phyloP scores from a whole-genome alignment of 352 stramenopile genomes.

The Saprolegnia parasitica region DNA sequence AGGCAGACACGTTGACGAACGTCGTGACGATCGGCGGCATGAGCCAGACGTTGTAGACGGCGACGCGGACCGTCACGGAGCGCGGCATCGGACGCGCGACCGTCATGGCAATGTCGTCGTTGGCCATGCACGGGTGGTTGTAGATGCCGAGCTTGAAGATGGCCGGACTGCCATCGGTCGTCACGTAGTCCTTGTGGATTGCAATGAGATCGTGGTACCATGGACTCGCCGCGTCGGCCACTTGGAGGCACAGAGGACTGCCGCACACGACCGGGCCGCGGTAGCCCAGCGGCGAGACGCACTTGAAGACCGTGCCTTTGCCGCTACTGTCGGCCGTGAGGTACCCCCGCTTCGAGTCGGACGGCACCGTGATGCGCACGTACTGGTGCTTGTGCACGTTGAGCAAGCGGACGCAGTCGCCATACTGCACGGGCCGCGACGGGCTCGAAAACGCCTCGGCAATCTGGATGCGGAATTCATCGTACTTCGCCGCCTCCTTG shows the following conservation, averaged over 20 bases:
- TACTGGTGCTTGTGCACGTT: constrained; percentile 43
- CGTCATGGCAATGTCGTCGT: constrained; percentile 32
- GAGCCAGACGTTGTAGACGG: constrained; percentile 75
- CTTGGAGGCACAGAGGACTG: constrained; percentile 51
- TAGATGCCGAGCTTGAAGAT: constrained; percentile 42
- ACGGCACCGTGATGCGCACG: constrained; percentile 39
- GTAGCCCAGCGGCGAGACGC: constrained; percentile 54
- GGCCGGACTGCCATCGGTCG: constrained; percentile 43
- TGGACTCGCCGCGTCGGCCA: constrained; percentile 37
- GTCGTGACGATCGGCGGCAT: constrained; percentile 53
- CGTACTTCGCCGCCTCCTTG: constrained; percentile 23
- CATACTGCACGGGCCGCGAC: constrained; percentile 42
- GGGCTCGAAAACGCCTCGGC: constrained; percentile 50
- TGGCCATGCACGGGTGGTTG: constrained; percentile 34
- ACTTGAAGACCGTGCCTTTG: constrained; percentile 37
- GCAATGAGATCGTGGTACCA: constrained; percentile 50
- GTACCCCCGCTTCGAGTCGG: constrained; percentile 54
- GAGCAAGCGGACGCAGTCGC: constrained; percentile 52
- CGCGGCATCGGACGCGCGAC: neutral
- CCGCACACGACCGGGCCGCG: constrained; percentile 41
- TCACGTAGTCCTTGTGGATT: constrained; percentile 47
- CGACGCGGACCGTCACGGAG: constrained; percentile 47
- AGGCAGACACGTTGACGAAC: constrained; percentile 57
- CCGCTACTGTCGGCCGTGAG: constrained; percentile 42
- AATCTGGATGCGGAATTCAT: constrained; percentile 53